Base-by-base conservation (phyloP, 2,329 filamentous ascomycete species). In the Simplicillium aogashimaense region DNA sequence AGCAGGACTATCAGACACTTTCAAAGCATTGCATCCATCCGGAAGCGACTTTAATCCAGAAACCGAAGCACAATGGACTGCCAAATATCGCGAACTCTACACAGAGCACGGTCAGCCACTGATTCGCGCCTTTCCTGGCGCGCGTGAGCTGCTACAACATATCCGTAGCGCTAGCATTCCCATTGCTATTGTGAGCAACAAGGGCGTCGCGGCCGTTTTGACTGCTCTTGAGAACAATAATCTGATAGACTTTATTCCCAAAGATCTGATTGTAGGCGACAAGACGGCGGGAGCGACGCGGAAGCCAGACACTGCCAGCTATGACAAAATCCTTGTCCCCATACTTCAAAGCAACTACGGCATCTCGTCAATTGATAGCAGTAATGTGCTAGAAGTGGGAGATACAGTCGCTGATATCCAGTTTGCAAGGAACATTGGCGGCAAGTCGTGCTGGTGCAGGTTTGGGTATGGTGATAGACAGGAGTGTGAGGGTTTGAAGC, bases 171-270 rank as follows among this genome's bases (percentile, higher is more conserved):
- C 29, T 17, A 25, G 17, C 11, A 43, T 47, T 20, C 38, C 37
- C 17, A 25, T 42, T 11, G 42, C 46, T 12, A 43, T 48, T 29
- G 35, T 45, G 14, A 48, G 44, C 42, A 47, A 48, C 42, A 40
- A 40, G 11, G 29, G 29, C 40, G 45, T 48, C 13, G 48, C 45
- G 2, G 41, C 43, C 7, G 43, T 40, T 6, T 28, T 29, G 28
- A 35, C 43, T 3, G 40, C 37, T 10, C 38, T 47, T 11, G 18
- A 41, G 17, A 37, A 35, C 13, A 41, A 41, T 18, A 40, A 42
- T 7, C 32, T 47, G 14, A 40, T 28, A 8, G 40, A 35, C 3
- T 32, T 28, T 13, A 28, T 43, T 3, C 40, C 30, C 9, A 40
- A 43, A 6, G 40, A 40, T 9, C 15, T 47, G 31, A 46, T 47